A percentile compares a stretch with the other conserved stretches of the same genome.
These are phyloP conservation scores for Sporormia fimetaria DNA, from an alignment of 495 filamentous ascomycete species.

Conservation along the genomic window DNA sequence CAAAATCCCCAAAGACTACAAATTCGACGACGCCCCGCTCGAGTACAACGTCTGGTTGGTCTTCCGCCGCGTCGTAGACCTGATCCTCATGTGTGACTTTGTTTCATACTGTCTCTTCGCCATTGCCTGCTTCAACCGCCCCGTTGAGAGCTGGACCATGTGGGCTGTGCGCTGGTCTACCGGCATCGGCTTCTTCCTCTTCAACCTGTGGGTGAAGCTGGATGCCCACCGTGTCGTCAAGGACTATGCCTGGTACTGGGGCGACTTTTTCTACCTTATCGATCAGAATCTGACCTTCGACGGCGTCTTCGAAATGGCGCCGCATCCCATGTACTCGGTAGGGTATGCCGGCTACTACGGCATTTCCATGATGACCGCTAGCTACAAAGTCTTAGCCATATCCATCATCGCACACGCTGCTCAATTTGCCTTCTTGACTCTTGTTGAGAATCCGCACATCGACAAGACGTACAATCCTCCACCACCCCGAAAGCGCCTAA, in stretches of 20 bases:
- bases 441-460: slow-evolving; percentile 94
- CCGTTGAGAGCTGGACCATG: slow-evolving; percentile 60
- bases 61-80: slow-evolving; percentile 85
- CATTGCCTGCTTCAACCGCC: slow-evolving; percentile 69
- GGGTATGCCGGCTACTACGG: slow-evolving; percentile 97
- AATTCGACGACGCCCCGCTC: slow-evolving; percentile 81
- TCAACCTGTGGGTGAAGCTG: slow-evolving; percentile 98
- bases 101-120: slow-evolving; percentile 93
- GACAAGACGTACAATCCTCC: slow-evolving; percentile 95
- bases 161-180: slow-evolving; percentile 66
- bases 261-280: slow-evolving; percentile 97
- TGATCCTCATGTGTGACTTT: slow-evolving; percentile 98
- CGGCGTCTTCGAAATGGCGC: slow-evolving; percentile 97
- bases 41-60: slow-evolving; percentile 99
- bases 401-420: slow-evolving; percentile 90
- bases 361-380: slow-evolving; percentile 96
- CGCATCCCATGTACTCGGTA: slow-evolving; percentile 98
- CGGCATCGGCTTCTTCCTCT: slow-evolving; percentile 69
- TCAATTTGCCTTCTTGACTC: slow-evolving; percentile 81
- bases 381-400: slow-evolving; percentile 92
- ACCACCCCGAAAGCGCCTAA: slow-evolving; percentile 41
- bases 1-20: slow-evolving; percentile 89
- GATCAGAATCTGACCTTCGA: slow-evolving; percentile 97
- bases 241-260: slow-evolving; percentile 99
- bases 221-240: slow-evolving; percentile 98